A percentile compares a stretch with the other conserved stretches of the same genome.
phyloP scores from a whole-genome alignment of 768 basidiomycete genomes.

The Cyclocybe cylindracea region DNA sequence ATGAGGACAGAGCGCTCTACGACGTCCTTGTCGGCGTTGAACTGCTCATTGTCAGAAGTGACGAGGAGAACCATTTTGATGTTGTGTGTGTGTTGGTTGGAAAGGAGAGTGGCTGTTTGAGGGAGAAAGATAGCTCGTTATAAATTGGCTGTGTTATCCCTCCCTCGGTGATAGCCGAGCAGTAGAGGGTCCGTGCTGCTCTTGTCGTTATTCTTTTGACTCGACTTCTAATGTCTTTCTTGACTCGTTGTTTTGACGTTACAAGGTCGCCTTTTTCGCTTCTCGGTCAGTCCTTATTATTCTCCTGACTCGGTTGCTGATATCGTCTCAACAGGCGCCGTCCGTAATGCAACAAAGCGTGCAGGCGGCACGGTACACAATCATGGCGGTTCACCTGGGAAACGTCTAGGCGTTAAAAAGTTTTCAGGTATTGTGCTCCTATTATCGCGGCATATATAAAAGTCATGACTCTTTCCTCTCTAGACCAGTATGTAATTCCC shows the following conservation, averaged over 20 bases:
- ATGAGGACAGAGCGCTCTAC: conserved; percentile 95
- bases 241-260: conserved; percentile 43
- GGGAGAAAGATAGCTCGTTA: conserved; percentile 8
- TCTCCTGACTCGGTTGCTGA: not conserved
- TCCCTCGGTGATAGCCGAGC: conserved; percentile 41
- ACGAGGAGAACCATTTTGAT: conserved; percentile 79
- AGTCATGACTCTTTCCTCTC: conserved; percentile 9
- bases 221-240: conserved; percentile 37
- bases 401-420: conserved; percentile 93
- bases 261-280: conserved; percentile 52
- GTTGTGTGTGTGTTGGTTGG: conserved; percentile 14
- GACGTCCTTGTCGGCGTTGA: conserved; percentile 90
- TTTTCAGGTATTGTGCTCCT: conserved; percentile 69
- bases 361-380: conserved; percentile 95
- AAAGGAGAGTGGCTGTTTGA: conserved; percentile 20
- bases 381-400: conserved; percentile 89
- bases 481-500: conserved; percentile 90
- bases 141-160: conserved; percentile 32
- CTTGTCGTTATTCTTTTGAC: conserved; percentile 24
- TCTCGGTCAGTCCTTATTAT: conserved; percentile 30
- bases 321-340: conserved; percentile 50
- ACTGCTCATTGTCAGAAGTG: conserved; percentile 95
- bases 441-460: not conserved
- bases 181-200: conserved; percentile 19
- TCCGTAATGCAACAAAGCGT: conserved; percentile 94